These are phyloP conservation scores for Trichoderma hamatum DNA, from an alignment of 2,329 filamentous ascomycete species.

Conservation along the genomic window DNA sequence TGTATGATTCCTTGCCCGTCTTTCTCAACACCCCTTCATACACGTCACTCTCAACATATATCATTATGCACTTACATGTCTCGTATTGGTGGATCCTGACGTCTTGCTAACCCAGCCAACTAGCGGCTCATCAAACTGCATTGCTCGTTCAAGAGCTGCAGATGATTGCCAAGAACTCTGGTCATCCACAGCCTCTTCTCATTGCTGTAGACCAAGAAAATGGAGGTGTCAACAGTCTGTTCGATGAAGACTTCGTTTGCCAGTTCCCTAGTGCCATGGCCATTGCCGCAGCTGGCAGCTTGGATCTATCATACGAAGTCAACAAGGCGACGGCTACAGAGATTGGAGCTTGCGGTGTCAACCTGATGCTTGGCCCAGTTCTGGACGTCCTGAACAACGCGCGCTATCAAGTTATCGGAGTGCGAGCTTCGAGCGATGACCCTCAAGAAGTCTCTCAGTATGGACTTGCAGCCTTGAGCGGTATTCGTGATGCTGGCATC, in stretches of 20 bases:
- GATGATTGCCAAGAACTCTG: conserved; percentile 85
- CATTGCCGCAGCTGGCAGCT: conserved; percentile 85
- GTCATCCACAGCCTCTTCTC: conserved; percentile 83
- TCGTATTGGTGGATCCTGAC: conserved; percentile 19
- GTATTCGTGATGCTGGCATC: conserved; percentile 87
- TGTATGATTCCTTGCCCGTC: conserved; percentile 55
- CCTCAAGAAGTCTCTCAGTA: conserved; percentile 94
- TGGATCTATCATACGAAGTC: conserved; percentile 82
- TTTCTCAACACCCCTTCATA: too few species aligned
- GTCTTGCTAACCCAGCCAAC: conserved; percentile 35
- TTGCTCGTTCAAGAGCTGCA: conserved; percentile 88
- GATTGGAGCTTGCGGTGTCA: conserved; percentile 89
- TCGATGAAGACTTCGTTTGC: conserved; percentile 92
- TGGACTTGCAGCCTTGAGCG: conserved; percentile 86
- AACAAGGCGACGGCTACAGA: conserved; percentile 93
- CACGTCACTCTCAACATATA: not conserved
- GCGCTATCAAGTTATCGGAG: conserved; percentile 85
- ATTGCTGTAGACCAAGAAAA: conserved; percentile 97
- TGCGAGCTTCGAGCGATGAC: conserved; percentile 87
- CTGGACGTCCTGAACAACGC: conserved; percentile 93
- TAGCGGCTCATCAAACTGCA: conserved; percentile 89
- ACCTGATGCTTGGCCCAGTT: conserved; percentile 91
- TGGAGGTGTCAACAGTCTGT: conserved; percentile 94
- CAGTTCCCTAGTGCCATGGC: conserved; percentile 98
- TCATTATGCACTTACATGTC: not conserved